These are phyloP conservation scores for Moricandia arvensis DNA, from an alignment of 345 rosid species.

Conservation along the genomic window DNA sequence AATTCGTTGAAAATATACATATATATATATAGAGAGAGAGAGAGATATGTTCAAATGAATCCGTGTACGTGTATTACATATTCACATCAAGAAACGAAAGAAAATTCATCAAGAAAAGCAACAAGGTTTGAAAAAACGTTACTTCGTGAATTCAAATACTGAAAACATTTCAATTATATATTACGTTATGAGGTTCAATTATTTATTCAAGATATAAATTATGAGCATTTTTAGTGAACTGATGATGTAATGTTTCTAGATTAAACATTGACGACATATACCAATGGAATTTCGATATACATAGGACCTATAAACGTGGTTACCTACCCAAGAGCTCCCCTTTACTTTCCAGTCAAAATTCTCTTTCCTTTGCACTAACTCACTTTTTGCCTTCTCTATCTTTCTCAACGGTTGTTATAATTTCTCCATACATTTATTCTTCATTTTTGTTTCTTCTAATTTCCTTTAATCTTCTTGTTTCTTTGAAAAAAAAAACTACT, in stretches of 20 bases:
- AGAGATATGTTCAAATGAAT: neutral
- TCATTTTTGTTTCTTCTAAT: neutral
- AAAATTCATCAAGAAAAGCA: neutral
- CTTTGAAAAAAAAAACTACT: neutral
- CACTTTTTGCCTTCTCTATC: neutral
- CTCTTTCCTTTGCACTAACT: neutral
- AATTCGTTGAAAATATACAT: neutral
- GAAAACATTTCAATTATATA: neutral
- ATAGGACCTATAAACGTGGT: conserved; percentile 20
- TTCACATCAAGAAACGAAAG: neutral
- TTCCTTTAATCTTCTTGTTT: neutral
- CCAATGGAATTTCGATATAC: neutral
- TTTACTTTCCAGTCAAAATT: neutral
- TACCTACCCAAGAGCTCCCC: conserved; percentile 27
- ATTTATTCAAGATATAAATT: neutral
- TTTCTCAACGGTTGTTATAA: neutral
- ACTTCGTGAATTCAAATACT: neutral
- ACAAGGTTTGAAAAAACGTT: neutral
- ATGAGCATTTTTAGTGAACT: neutral
- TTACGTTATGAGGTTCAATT: neutral
- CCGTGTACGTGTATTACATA: neutral
- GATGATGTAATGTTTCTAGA: neutral
- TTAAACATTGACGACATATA: neutral
- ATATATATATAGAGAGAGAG: too few species aligned
- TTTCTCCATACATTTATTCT: neutral